phyloP scores from a whole-genome alignment of 257 asterid genomes.

The Scutellaria minor region DNA sequence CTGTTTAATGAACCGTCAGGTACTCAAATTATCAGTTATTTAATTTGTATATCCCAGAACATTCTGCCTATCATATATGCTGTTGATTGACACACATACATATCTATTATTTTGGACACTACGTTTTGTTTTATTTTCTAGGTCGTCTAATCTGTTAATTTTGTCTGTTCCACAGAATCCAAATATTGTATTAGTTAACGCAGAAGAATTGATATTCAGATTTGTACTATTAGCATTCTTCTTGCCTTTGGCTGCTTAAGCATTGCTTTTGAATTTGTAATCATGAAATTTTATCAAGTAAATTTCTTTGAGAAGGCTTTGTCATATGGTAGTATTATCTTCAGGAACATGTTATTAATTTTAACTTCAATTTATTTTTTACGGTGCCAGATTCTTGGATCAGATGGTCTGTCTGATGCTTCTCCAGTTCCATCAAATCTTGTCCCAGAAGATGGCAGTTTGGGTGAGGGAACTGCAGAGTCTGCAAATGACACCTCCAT shows the following conservation, averaged over 20 bases:
- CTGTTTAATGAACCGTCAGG: not conserved
- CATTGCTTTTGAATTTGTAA: slow-evolving; percentile 8
- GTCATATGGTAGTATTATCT: not conserved
- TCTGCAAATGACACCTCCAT: slow-evolving; percentile 44
- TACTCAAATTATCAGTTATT: not conserved
- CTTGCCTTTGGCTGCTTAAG: not conserved
- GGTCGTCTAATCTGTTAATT: not conserved
- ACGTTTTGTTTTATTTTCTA: not conserved
- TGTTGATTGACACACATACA: not conserved
- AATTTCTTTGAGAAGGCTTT: not conserved
- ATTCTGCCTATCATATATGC: no score
- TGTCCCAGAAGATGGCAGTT: slow-evolving; percentile 43
- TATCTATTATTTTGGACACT: not conserved
- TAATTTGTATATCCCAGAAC: not conserved
- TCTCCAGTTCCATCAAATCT: slow-evolving; percentile 47
- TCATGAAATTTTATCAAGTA: not conserved
- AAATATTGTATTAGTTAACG: not conserved
- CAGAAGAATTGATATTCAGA: not conserved
- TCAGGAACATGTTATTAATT: not conserved
- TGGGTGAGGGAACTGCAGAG: slow-evolving; percentile 54
- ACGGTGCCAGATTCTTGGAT: slow-evolving; percentile 68
- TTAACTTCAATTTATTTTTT: not conserved
- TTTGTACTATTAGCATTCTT: not conserved
- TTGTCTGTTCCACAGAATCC: not conserved
- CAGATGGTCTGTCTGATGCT: slow-evolving; percentile 45